phyloP scores from a whole-genome alignment of 2,329 filamentous ascomycete species.

The Pseudocercospora pini-densiflorae region DNA sequence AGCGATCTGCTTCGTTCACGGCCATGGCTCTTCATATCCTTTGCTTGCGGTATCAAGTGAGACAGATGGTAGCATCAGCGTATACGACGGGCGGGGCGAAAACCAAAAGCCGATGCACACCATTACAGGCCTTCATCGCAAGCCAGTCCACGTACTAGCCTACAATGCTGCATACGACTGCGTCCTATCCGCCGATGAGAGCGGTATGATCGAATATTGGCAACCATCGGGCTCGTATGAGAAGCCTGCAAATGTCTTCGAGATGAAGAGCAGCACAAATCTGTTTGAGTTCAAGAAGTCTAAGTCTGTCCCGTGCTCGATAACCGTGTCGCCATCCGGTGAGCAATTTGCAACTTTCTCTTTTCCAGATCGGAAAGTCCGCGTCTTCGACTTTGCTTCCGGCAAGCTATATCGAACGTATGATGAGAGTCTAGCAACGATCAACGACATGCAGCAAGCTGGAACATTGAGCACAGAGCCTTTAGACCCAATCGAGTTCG shows the following conservation, averaged over 20 bases:
- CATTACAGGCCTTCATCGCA: slow-evolving; percentile 78
- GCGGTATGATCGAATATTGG: slow-evolving; percentile 98
- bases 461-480: slow-evolving; percentile 75
- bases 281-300: slow-evolving; percentile 97
- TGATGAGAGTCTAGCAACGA: slow-evolving; percentile 87
- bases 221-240: slow-evolving; percentile 78
- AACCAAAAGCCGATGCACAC: slow-evolving; percentile 75
- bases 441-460: slow-evolving; percentile 96
- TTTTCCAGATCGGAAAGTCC: slow-evolving; percentile 89
- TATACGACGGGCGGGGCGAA: slow-evolving; percentile 91
- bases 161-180: slow-evolving; percentile 92
- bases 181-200: slow-evolving; percentile 84
- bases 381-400: slow-evolving; percentile 88
- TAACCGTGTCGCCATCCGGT: slow-evolving; percentile 85
- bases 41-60: slow-evolving; percentile 83
- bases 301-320: slow-evolving; percentile 79
- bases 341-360: slow-evolving; percentile 87
- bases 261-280: slow-evolving; percentile 91
- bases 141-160: slow-evolving; percentile 79
- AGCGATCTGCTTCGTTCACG: slow-evolving; percentile 90
- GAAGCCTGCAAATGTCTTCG: slow-evolving; percentile 89
- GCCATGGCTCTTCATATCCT: slow-evolving; percentile 83
- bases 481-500: slow-evolving; percentile 90
- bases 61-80: slow-evolving; percentile 70
- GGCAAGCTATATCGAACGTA: slow-evolving; percentile 91